These are phyloP conservation scores for Tephrocybe sp. DNA, from an alignment of 768 basidiomycete species.

Conservation along the genomic window DNA sequence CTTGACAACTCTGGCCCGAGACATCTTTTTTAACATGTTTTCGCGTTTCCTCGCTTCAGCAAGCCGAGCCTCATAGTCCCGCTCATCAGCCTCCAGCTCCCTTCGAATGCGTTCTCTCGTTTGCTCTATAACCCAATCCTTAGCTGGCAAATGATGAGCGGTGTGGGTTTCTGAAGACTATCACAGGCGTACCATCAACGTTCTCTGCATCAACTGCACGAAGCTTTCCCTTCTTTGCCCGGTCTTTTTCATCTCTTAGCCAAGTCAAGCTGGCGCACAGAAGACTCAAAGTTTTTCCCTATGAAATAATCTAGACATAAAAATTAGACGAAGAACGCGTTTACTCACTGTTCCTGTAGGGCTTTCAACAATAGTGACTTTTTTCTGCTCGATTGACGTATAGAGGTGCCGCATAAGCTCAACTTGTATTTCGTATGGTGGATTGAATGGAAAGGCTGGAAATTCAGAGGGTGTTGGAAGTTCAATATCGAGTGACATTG, in stretches of 20 bases:
- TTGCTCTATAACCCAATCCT: conserved; percentile 77
- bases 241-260: conserved; percentile 66
- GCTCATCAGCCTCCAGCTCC: conserved; percentile 66
- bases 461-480: conserved; percentile 69
- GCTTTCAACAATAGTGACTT: conserved; percentile 82
- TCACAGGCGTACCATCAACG: conserved; percentile 25
- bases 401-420: conserved; percentile 90
- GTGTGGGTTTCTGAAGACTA: background rate
- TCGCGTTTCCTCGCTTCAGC: conserved; percentile 62
- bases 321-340: background rate
- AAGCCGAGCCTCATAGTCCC: conserved; percentile 61
- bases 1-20: conserved; percentile 58
- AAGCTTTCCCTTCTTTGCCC: conserved; percentile 66
- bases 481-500: conserved; percentile 24
- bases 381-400: conserved; percentile 65
- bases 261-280: conserved; percentile 75
- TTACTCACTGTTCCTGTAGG: conserved; percentile 80
- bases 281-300: conserved; percentile 88
- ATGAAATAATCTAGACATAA: background rate
- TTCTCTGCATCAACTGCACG: conserved; percentile 35
- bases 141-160: conserved; percentile 34
- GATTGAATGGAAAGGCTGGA: conserved; percentile 77
- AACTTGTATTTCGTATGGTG: conserved; percentile 82
- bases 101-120: conserved; percentile 60
- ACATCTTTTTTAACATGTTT: conserved; percentile 48